Evolutionary conservation across 2,329 filamentous ascomycete genomes (phyloP).

Genomic region (Xenoacremonium recifei): DNA sequence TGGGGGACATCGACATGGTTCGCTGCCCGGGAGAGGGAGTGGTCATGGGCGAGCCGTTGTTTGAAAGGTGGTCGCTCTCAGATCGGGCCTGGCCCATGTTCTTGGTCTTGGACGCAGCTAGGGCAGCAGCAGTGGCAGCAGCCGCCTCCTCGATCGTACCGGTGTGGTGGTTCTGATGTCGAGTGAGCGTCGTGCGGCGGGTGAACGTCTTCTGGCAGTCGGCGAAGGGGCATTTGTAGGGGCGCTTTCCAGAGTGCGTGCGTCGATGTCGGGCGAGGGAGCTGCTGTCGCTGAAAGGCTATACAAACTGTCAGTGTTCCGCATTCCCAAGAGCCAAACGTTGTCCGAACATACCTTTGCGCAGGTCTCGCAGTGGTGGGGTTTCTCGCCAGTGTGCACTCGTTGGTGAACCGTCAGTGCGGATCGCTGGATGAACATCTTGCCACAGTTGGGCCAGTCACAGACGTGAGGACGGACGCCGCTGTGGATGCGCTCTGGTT

Average conservation of each 20-base stretch:
- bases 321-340: too few relatives aligned
- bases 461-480: slow-evolving; percentile 90
- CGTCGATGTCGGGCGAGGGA: slow-evolving; percentile 90
- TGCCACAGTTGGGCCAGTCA: slow-evolving; percentile 83
- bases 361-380: slow-evolving; percentile 95
- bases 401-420: slow-evolving; percentile 93
- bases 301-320: too few relatives aligned
- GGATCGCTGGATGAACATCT: slow-evolving; percentile 95
- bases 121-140: slow-evolving; percentile 79
- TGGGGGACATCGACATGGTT: slow-evolving; percentile 75
- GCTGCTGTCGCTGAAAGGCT: slow-evolving; percentile 96
- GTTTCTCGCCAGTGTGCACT: slow-evolving; percentile 97
- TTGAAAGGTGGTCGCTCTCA: slow-evolving; percentile 69
- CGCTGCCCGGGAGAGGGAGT: slow-evolving; percentile 84
- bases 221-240: slow-evolving; percentile 96
- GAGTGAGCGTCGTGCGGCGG: slow-evolving; percentile 87
- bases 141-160: slow-evolving; percentile 94
- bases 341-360: slow-evolving; percentile 76
- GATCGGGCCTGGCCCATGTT: slow-evolving; percentile 54
- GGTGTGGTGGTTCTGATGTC: slow-evolving; percentile 94
- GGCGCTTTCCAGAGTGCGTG: slow-evolving; percentile 92
- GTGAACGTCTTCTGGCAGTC: slow-evolving; percentile 99
- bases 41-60: slow-evolving; percentile 70
- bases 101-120: slow-evolving; percentile 56
- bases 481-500: slow-evolving; percentile 90